Conservation (phyloP, 345 rosid genomes). For the Rhodomyrtus tomentosa region DNA sequence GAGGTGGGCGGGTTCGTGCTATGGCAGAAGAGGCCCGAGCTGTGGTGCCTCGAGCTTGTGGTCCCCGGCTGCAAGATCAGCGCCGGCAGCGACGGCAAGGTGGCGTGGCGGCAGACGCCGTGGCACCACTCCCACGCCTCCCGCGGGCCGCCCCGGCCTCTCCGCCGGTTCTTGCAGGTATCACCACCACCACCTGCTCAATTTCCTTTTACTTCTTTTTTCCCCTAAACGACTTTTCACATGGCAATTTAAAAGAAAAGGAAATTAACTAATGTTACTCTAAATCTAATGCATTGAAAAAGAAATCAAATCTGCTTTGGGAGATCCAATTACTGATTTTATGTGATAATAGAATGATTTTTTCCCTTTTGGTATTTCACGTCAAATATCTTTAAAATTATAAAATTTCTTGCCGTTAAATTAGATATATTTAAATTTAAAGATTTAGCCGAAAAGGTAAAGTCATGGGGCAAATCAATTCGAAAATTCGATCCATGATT, state of each 20-base stretch:
- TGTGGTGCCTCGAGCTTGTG: conserved; percentile 88
- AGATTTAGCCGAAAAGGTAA: background rate
- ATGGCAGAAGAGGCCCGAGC: conserved; percentile 78
- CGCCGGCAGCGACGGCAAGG: conserved; percentile 88
- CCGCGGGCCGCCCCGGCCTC: conserved; percentile 79
- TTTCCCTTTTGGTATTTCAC: background rate
- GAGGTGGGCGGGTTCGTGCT: conserved; percentile 91
- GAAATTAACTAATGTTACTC: background rate
- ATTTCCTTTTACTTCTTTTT: background rate
- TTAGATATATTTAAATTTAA: background rate
- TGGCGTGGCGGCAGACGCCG: conserved; percentile 91
- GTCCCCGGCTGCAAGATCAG: conserved; percentile 85
- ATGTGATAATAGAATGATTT: background rate
- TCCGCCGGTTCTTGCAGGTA: conserved; percentile 82
- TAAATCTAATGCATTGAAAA: background rate
- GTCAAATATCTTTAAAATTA: background rate
- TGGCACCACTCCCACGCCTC: conserved; percentile 92
- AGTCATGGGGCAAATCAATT: background rate
- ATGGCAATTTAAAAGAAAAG: background rate
- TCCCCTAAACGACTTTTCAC: background rate
- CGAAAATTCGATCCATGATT: background rate
- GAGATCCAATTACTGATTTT: background rate
- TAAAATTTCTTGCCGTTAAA: background rate
- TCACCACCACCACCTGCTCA: too few relatives aligned
- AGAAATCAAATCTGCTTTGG: background rate